phyloP scores from a whole-genome alignment of 2,329 filamentous ascomycete species.

The Epichloe baconii region DNA sequence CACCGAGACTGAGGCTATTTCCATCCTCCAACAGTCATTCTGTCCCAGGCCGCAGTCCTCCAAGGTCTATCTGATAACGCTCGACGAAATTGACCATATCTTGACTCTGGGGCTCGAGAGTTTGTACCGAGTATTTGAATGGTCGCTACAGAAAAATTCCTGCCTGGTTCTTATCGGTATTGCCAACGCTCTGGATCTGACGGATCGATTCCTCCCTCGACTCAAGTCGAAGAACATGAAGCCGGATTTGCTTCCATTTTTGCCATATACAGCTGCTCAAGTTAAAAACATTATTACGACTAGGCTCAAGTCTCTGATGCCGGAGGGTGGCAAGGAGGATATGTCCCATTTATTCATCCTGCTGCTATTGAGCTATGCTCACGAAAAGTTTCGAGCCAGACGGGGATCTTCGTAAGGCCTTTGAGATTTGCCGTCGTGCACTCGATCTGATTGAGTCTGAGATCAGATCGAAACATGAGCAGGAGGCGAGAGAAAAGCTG shows the following conservation, averaged over 20 bases:
- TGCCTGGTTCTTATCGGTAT: slow-evolving; percentile 79
- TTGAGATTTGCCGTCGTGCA: slow-evolving; percentile 82
- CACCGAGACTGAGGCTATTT: slow-evolving; percentile 52
- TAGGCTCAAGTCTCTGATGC: slow-evolving; percentile 64
- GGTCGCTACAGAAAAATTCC: slow-evolving; percentile 74
- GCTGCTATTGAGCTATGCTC: slow-evolving; percentile 88
- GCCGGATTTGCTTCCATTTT: slow-evolving; percentile 77
- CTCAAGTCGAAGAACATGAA: slow-evolving; percentile 88
- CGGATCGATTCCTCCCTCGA: slow-evolving; percentile 84
- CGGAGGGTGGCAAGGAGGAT: slow-evolving; percentile 38
- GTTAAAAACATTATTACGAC: slow-evolving; percentile 78
- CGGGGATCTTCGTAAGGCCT: slow-evolving; percentile 90
- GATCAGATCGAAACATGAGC: slow-evolving; percentile 60
- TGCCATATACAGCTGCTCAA: slow-evolving; percentile 80
- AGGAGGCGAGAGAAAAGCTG: slow-evolving; percentile 41
- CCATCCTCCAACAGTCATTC: slow-evolving; percentile 59
- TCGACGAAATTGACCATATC: slow-evolving; percentile 94
- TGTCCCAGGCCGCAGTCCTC: slow-evolving; percentile 43
- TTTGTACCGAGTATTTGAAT: slow-evolving; percentile 90
- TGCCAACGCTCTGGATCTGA: slow-evolving; percentile 89
- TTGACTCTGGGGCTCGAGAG: slow-evolving; percentile 79
- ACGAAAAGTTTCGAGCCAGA: slow-evolving; percentile 88
- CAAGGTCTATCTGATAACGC: slow-evolving; percentile 63
- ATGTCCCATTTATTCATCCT: slow-evolving; percentile 81
- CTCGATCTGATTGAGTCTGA: slow-evolving; percentile 83